These are phyloP conservation scores for Barnettozyma hawaiiensis DNA, from an alignment of 1,139 yeast species.

Conservation along the genomic window DNA sequence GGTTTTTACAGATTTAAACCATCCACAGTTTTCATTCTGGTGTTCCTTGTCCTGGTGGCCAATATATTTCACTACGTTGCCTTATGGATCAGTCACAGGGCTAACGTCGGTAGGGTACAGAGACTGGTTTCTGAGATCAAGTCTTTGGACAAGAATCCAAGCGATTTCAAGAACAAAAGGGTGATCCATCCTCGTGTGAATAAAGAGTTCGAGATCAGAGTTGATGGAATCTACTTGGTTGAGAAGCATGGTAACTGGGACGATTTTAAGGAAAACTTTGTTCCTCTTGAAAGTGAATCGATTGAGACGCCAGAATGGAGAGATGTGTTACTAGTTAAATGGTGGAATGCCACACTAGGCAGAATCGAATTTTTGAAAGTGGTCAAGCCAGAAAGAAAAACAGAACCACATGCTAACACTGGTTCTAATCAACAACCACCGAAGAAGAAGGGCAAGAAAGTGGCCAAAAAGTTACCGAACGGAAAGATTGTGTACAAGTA, in stretches of 20 bases:
- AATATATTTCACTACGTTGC: constrained; percentile 57
- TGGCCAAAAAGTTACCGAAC: constrained; percentile 47
- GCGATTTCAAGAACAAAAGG: constrained; percentile 28
- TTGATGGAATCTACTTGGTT: constrained; percentile 62
- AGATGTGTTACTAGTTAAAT: constrained; percentile 49
- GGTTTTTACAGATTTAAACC: constrained; percentile 55
- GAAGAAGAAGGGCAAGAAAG: constrained; percentile 32
- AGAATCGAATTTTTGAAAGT: constrained; percentile 20
- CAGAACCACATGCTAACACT: constrained; percentile 5
- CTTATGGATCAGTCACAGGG: constrained; percentile 48
- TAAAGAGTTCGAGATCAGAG: constrained; percentile 56
- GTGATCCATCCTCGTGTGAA: constrained; percentile 40
- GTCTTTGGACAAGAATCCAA: constrained; percentile 26
- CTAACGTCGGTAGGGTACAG: constrained; percentile 54
- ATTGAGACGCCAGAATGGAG: constrained; percentile 41
- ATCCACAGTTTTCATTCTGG: constrained; percentile 44
- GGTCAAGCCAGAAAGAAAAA: constrained; percentile 6
- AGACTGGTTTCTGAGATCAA: constrained; percentile 47
- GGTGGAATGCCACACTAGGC: constrained; percentile 47
- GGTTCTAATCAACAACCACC: constrained; percentile 8
- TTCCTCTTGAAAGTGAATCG: constrained; percentile 22
- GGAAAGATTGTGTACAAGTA: constrained; percentile 43
- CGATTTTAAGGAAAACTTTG: constrained; percentile 35
- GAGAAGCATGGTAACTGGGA: constrained; percentile 35
- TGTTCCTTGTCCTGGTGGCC: constrained; percentile 43